Evolutionary conservation across 768 basidiomycete species (phyloP).

Genomic region (Lactarius trivialis): DNA sequence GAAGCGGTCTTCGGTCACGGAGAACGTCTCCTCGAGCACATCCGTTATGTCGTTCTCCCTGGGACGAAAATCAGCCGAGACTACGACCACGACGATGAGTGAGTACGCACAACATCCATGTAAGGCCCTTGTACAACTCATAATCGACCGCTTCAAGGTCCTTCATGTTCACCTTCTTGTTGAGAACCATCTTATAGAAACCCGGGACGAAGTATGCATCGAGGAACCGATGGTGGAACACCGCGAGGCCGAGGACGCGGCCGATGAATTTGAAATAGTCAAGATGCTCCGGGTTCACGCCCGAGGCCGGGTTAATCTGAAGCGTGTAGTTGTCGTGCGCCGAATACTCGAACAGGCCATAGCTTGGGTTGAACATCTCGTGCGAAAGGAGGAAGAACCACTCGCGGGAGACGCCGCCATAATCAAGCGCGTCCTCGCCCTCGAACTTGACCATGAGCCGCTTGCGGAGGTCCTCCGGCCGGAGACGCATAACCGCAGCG

Average conservation of each 20-base stretch:
- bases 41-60: conserved; percentile 75
- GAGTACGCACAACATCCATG: conserved; percentile 64
- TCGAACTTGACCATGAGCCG: conserved; percentile 70
- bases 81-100: neutral
- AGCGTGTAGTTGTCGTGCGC: conserved; percentile 75
- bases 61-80: neutral
- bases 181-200: conserved; percentile 44
- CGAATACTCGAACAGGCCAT: conserved; percentile 76
- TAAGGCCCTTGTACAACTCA: conserved; percentile 60
- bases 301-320: conserved; percentile 72
- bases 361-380: conserved; percentile 76
- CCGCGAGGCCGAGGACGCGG: conserved; percentile 62
- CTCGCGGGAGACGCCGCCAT: conserved; percentile 75
- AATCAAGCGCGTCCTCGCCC: conserved; percentile 74
- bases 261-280: conserved; percentile 83
- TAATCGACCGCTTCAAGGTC: conserved; percentile 69
- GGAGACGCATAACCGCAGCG: conserved; percentile 64
- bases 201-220: conserved; percentile 76
- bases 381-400: conserved; percentile 85
- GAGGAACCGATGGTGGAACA: conserved; percentile 72
- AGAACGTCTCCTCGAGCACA: conserved; percentile 68
- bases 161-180: conserved; percentile 46
- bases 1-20: conserved; percentile 65
- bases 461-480: conserved; percentile 63
- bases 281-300: conserved; percentile 69